Conservation (phyloP, 176 grass and related monocot genomes). For the Cenchrus fungigraminus region DNA sequence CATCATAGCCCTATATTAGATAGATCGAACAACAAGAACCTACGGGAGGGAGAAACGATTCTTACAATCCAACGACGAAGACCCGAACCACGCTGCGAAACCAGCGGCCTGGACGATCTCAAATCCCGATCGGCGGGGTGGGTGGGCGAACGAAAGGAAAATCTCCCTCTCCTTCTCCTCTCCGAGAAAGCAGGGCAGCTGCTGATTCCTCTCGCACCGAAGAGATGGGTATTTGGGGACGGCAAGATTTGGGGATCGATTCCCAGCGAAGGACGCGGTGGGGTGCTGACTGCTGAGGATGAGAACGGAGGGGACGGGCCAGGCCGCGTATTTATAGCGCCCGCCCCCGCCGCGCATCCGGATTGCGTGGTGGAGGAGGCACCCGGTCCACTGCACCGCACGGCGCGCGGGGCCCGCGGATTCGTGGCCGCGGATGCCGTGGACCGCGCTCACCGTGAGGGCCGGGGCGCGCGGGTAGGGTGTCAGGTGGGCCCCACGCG, state of each 20-base stretch:
- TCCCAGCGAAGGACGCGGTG: background rate
- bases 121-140: background rate
- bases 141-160: no score
- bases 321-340: constrained; percentile 23
- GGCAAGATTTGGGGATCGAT: no score
- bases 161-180: background rate
- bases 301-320: background rate
- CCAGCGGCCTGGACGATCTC: background rate
- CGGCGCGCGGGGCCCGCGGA: background rate
- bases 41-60: background rate
- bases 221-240: background rate
- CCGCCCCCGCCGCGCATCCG: background rate
- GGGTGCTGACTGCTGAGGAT: no score
- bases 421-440: background rate
- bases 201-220: constrained; percentile 6
- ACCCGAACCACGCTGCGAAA: background rate
- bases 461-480: background rate
- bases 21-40: background rate
- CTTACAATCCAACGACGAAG: constrained; percentile 48
- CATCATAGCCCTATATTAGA: background rate
- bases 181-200: background rate
- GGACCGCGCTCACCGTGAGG: constrained; percentile 15
- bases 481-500: constrained; percentile 18
- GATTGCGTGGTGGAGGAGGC: background rate
- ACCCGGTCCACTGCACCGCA: constrained; percentile 37